Evolutionary conservation across 164 flowering plant genomes (phyloP).

Genomic region (Chloranthus sessilifolius): DNA sequence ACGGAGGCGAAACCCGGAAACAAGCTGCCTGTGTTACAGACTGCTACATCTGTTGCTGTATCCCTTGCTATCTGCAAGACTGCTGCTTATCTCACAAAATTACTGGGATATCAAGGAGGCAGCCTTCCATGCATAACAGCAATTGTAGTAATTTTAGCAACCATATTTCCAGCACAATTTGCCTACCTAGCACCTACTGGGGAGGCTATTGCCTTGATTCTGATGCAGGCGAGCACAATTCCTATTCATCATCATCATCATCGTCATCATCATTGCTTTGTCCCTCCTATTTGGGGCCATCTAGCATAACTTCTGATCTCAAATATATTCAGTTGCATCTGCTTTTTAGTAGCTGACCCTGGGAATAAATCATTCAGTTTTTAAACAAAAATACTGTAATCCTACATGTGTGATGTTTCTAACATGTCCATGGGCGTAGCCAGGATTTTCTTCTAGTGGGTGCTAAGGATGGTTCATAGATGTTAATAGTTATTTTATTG

Average conservation of each 20-base stretch:
- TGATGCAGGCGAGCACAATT: slow-evolving; percentile 61
- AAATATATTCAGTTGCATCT: neutral
- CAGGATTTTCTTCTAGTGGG: too few species aligned
- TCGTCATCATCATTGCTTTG: too few species aligned
- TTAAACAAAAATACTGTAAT: too few species aligned
- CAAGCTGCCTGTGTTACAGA: slow-evolving; percentile 50
- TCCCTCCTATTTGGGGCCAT: too few species aligned
- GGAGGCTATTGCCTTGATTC: slow-evolving; percentile 57
- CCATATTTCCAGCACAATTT: slow-evolving; percentile 47
- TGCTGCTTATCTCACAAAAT: slow-evolving; percentile 33
- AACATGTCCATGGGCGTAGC: too few species aligned
- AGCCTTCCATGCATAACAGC: slow-evolving; percentile 67
- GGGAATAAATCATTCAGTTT: too few species aligned
- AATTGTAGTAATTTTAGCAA: slow-evolving; percentile 60
- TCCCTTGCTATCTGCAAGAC: slow-evolving; percentile 65
- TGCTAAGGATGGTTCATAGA: too few species aligned
- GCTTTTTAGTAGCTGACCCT: too few species aligned
- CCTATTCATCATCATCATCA: too few species aligned
- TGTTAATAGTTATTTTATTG: too few species aligned
- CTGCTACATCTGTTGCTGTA: slow-evolving; percentile 63
- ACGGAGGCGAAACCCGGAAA: slow-evolving; percentile 21
- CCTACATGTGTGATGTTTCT: too few species aligned
- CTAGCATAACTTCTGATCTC: too few species aligned
- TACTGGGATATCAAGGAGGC: slow-evolving; percentile 52
- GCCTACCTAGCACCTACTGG: slow-evolving; percentile 73